Conservation (phyloP, 306 rosid species). For the Parietaria judaica region DNA sequence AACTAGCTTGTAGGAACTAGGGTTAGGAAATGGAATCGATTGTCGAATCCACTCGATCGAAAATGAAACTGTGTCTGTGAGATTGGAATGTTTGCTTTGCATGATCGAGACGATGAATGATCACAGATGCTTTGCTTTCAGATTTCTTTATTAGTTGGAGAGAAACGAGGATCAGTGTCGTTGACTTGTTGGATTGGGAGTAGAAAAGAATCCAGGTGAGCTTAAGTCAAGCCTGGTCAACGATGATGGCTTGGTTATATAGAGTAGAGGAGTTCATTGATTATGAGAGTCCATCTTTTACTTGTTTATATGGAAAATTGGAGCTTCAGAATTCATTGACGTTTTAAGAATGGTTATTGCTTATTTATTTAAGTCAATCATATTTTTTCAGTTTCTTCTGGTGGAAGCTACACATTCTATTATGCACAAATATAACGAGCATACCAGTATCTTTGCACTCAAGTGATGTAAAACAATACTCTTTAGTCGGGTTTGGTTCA, state of each 20-base stretch:
- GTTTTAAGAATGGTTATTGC: too few species aligned
- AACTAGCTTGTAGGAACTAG: conserved; percentile 24
- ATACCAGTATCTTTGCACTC: too few species aligned
- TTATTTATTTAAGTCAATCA: not conserved
- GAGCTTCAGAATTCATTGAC: not conserved
- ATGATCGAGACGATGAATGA: conserved; percentile 19
- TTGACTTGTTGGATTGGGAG: conserved; percentile 25
- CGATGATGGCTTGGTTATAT: too few species aligned
- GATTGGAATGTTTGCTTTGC: conserved; percentile 18
- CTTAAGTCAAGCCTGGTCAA: conserved; percentile 13
- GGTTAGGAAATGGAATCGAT: conserved; percentile 10
- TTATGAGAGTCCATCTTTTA: not conserved
- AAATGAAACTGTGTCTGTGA: conserved; percentile 15
- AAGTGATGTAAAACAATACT: not conserved
- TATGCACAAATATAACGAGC: too few species aligned
- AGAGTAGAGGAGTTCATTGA: not conserved
- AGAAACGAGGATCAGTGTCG: conserved; percentile 1
- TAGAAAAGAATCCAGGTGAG: conserved; percentile 8
- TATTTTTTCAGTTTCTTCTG: too few species aligned
- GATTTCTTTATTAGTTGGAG: conserved; percentile 11
- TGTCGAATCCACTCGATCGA: conserved; percentile 9
- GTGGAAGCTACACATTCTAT: too few species aligned
- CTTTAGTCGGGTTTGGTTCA: not conserved
- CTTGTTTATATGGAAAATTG: not conserved
- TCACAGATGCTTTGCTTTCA: conserved; percentile 15